These are phyloP conservation scores for Parasitella parasitica DNA, from an alignment of 371 early-diverging fungal genomes.

Conservation along the genomic window DNA sequence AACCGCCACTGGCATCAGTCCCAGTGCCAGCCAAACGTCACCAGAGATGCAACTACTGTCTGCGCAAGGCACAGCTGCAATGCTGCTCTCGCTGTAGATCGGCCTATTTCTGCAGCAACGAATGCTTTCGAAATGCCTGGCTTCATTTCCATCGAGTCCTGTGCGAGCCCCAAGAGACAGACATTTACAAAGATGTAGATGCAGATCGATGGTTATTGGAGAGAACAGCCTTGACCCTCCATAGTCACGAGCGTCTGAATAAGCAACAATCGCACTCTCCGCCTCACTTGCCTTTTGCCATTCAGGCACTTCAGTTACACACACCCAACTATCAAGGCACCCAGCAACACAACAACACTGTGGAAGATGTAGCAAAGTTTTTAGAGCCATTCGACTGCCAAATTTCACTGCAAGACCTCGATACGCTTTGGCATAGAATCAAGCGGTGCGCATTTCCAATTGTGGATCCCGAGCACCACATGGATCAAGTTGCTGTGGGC, in stretches of 20 bases:
- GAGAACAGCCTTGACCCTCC: conserved; percentile 39
- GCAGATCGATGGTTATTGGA: conserved; percentile 48
- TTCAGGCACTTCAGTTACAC: conserved; percentile 32
- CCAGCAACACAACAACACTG: not conserved
- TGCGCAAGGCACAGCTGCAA: conserved; percentile 39
- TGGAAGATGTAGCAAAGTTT: conserved; percentile 9
- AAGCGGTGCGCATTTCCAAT: conserved; percentile 18
- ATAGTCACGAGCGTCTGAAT: conserved; percentile 51
- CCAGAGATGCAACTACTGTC: conserved; percentile 46
- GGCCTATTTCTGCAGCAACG: conserved; percentile 49
- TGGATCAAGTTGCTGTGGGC: conserved; percentile 70
- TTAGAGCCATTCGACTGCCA: conserved; percentile 17
- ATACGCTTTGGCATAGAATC: conserved; percentile 16
- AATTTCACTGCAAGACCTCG: conserved; percentile 11
- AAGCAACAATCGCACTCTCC: conserved; percentile 51
- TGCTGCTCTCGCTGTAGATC: conserved; percentile 50
- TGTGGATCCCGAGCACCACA: conserved; percentile 47
- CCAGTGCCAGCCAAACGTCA: conserved; percentile 43
- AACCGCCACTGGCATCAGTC: conserved; percentile 37
- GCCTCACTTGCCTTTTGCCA: conserved; percentile 33
- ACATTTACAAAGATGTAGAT: conserved; percentile 41
- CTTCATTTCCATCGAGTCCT: conserved; percentile 43
- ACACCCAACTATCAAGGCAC: conserved; percentile 1
- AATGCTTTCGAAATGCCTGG: conserved; percentile 51
- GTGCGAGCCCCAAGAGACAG: conserved; percentile 40